Conservation (phyloP, 2,329 filamentous ascomycete species). For the Teratosphaeria viscida region DNA sequence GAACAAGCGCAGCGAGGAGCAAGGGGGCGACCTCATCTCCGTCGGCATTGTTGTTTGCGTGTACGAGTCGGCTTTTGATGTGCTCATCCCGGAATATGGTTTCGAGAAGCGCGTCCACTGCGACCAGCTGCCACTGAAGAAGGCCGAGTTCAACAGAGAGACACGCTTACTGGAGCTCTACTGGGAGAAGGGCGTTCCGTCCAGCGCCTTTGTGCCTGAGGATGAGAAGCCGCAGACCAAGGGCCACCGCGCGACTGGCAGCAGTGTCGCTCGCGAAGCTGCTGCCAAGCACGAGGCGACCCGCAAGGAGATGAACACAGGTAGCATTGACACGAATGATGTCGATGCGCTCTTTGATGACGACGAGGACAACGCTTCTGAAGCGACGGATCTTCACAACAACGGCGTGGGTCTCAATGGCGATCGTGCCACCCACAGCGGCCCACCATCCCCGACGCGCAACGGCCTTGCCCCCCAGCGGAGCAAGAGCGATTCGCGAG, state of each 20-base stretch:
- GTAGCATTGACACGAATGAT: constrained; percentile 85
- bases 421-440: constrained; percentile 88
- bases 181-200: constrained; percentile 99
- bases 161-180: constrained; percentile 90
- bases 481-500: constrained; percentile 88
- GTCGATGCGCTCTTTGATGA: constrained; percentile 94
- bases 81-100: constrained; percentile 94
- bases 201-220: constrained; percentile 89
- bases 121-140: constrained; percentile 93
- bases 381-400: constrained; percentile 72
- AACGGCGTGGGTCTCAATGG: constrained; percentile 73
- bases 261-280: constrained; percentile 70
- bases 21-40: constrained; percentile 82
- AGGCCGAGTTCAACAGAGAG: constrained; percentile 98
- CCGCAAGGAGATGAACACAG: constrained; percentile 87
- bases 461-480: constrained; percentile 68
- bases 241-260: constrained; percentile 37
- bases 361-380: constrained; percentile 55
- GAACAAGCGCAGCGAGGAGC: constrained; percentile 80
- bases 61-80: constrained; percentile 97
- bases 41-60: constrained; percentile 95
- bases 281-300: constrained; percentile 74
- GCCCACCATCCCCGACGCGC: constrained; percentile 79
- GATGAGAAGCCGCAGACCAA: constrained; percentile 82
- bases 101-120: constrained; percentile 99